Percentiles rank a stretch among this genome's conserved stretches.
Conservation (phyloP, 192 early-diverging fungal genomes). For the Entomortierella chlamydospora region DNA sequence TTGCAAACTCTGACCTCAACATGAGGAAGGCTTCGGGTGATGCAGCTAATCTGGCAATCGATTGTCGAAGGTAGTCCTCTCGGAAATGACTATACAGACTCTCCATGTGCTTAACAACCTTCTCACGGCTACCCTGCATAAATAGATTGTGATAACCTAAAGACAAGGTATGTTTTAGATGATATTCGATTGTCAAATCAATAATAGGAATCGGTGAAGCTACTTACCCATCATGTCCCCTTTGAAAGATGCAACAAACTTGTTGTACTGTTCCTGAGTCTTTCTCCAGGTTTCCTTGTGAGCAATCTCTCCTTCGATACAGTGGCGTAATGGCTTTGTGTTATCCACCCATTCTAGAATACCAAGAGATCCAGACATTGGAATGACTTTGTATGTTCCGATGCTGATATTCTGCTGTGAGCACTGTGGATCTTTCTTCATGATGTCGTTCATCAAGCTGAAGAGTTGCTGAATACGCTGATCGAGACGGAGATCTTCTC, state of each 20-base stretch:
- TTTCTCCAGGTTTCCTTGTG: constrained; percentile 56
- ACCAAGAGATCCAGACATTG: constrained; percentile 71
- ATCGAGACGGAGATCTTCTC: constrained; percentile 85
- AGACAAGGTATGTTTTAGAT: neutral
- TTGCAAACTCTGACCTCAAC: constrained; percentile 75
- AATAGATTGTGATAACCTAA: constrained; percentile 70
- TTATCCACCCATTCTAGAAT: constrained; percentile 84
- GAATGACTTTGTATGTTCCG: constrained; percentile 80
- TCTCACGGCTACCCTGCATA: constrained; percentile 57
- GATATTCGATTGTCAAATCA: neutral
- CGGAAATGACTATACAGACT: constrained; percentile 52
- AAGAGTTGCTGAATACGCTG: constrained; percentile 85
- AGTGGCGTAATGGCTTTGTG: constrained; percentile 73
- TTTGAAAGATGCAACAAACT: constrained; percentile 62
- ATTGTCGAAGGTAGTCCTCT: constrained; percentile 62
- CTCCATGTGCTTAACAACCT: constrained; percentile 64
- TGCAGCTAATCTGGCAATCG: constrained; percentile 67
- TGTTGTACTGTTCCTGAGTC: constrained; percentile 58
- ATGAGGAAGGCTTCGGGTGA: constrained; percentile 81
- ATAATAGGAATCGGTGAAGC: neutral
- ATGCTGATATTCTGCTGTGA: constrained; percentile 65
- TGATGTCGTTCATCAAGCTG: constrained; percentile 79
- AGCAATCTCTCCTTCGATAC: constrained; percentile 63
- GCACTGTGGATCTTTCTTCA: constrained; percentile 66
- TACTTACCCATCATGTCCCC: constrained; percentile 58